Base-by-base conservation (phyloP, 805 yeast species). In the Candida coleopterorum region DNA sequence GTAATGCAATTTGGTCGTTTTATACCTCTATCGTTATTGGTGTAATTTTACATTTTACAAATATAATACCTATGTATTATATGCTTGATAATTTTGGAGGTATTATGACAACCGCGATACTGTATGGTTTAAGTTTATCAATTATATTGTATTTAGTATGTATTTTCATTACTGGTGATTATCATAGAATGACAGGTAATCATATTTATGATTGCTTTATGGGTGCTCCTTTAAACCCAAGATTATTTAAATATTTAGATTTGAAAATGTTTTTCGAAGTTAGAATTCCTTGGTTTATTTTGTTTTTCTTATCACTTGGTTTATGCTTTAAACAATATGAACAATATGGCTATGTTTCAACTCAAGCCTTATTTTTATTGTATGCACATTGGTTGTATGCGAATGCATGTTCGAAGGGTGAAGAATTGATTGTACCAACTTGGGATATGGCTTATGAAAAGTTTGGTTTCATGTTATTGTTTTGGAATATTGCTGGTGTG, bases 391-490 rank as follows among this genome's bases (percentile, higher is more conserved):
- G 94, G 85, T 68, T 88, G 33, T 93, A 93, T 56, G 96, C 95
- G 43, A 90, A 93, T 55, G 96, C 97, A 3, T 90, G 97, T 63
- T 81, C 95, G 39, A 93, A 93, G 64, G 98, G 97, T 50, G 98
- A 93, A 65, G 97, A 93, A 60, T 70, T 90, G 51, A 93, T 93
- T 58, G 95, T 89, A 44, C 96, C 97, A 50, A 85, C 96, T 14
- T 93, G 98, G 97, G 98, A 93, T 62, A 90, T 93, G 97, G 96
- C 95, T 22, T 93, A 93, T 62, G 98, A 93, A 62, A 93, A 93
- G 66, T 93, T 93, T 53, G 98, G 98, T n/a, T 93, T 93, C 72
- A 89, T 93, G 97, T 76, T 93, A 47, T 79, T 89, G 50, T 93
- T 93, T 73, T 93, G 98, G 98, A 93, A 93, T 68, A 87, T 93